phyloP scores from a whole-genome alignment of 2,329 filamentous ascomycete species.

The Epichloe sylvatica region DNA sequence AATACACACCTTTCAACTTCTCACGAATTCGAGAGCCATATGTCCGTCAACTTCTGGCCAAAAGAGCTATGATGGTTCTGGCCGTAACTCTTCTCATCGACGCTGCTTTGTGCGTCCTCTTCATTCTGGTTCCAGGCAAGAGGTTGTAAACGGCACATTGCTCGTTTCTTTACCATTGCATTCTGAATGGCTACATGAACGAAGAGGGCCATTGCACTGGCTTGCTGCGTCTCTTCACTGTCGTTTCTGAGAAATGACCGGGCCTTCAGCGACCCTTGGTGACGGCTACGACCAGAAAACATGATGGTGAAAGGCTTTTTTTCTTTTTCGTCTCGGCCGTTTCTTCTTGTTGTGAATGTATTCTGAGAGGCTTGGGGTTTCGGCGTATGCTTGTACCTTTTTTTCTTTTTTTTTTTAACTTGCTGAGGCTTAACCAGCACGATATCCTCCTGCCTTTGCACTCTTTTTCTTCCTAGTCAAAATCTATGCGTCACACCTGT shows the following conservation, averaged over 20 bases:
- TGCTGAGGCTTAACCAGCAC: background rate
- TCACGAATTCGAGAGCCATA: conserved; percentile 80
- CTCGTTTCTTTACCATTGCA: background rate
- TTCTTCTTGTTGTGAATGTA: conserved; percentile 3
- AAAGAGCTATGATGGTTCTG: conserved; percentile 70
- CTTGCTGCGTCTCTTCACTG: conserved; percentile 2
- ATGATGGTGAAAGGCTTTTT: background rate
- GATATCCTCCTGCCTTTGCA: background rate
- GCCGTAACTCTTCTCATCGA: conserved; percentile 62
- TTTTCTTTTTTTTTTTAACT: too few relatives aligned
- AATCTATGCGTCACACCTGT: background rate
- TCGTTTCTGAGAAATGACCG: conserved; percentile 3
- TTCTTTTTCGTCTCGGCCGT: background rate
- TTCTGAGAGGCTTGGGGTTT: background rate
- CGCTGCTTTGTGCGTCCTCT: conserved; percentile 71
- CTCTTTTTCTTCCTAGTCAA: background rate
- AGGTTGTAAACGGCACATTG: conserved; percentile 38
- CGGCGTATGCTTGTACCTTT: conserved; percentile 1
- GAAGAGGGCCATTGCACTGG: background rate
- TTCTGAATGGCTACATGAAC: background rate
- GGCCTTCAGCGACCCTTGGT: background rate
- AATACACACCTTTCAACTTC: conserved; percentile 93
- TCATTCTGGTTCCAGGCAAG: conserved; percentile 89
- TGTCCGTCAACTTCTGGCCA: conserved; percentile 70
- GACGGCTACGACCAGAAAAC: conserved; percentile 5